Evolutionary conservation across 257 asterid species (phyloP).

Genomic region (Apocynum venetum): DNA sequence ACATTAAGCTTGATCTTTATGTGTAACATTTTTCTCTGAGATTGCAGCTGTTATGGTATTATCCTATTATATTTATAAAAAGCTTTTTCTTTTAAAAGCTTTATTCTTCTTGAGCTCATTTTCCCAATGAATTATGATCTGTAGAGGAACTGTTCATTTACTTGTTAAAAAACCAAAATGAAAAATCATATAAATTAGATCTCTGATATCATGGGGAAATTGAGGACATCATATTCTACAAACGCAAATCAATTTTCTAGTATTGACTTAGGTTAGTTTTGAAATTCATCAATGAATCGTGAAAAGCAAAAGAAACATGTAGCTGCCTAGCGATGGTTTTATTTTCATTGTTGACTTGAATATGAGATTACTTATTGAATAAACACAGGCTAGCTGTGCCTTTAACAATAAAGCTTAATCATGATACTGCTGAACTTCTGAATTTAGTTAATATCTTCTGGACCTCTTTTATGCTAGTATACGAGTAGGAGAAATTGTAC

Average conservation of each 20-base stretch:
- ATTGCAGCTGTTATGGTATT: background rate
- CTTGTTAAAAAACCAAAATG: background rate
- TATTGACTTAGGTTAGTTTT: background rate
- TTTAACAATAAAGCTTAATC: background rate
- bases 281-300: background rate
- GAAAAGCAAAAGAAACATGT: background rate
- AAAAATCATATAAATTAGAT: background rate
- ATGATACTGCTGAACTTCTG: background rate
- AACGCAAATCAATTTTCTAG: background rate
- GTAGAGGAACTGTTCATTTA: background rate
- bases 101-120: background rate
- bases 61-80: background rate
- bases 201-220: background rate
- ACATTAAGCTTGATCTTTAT: conserved; percentile 18
- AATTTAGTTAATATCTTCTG: background rate
- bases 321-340: background rate
- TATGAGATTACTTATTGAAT: background rate
- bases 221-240: background rate
- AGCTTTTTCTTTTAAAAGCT: background rate
- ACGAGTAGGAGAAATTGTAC: too few species aligned
- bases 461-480: too few species aligned
- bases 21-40: background rate
- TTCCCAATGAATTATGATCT: background rate
- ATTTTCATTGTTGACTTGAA: background rate
- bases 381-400: background rate